A percentile compares a stretch with the other conserved stretches of the same genome.
Evolutionary conservation across 1,139 yeast genomes (phyloP).

Genomic region (Suhomyces ambrosiae): DNA sequence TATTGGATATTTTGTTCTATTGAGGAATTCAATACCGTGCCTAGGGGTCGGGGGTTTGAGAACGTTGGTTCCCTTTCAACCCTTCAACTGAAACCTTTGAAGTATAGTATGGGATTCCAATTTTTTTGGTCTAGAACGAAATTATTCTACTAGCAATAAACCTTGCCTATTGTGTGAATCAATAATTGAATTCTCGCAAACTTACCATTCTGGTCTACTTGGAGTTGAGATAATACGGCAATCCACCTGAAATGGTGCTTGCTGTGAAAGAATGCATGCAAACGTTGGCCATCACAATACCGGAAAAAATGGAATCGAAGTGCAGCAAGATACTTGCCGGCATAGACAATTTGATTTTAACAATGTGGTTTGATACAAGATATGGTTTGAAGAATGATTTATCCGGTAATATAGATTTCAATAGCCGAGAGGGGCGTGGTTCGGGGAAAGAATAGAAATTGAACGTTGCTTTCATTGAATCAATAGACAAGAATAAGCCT

Average conservation of each 20-base stretch:
- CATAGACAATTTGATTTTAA: background rate
- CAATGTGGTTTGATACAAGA: background rate
- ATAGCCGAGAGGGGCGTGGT: background rate
- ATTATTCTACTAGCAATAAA: no score
- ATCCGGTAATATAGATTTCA: background rate
- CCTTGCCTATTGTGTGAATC: no score
- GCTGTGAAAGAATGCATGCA: background rate
- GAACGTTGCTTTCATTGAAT: background rate
- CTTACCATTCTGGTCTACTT: no score
- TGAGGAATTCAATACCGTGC: no score
- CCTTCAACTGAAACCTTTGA: no score
- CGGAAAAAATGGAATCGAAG: background rate
- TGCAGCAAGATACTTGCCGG: background rate
- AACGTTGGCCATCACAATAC: background rate
- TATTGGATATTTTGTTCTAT: no score
- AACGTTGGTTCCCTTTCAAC: no score
- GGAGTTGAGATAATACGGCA: background rate
- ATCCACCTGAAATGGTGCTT: background rate
- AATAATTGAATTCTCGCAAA: no score
- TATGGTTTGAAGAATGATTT: background rate
- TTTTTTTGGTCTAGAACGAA: no score
- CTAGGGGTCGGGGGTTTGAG: no score
- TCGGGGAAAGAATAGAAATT: background rate
- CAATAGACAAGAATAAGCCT: background rate
- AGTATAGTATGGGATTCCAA: no score